These are phyloP conservation scores for Malassezia equina DNA, from an alignment of 1,284 basidiomycete species.

Conservation along the genomic window DNA sequence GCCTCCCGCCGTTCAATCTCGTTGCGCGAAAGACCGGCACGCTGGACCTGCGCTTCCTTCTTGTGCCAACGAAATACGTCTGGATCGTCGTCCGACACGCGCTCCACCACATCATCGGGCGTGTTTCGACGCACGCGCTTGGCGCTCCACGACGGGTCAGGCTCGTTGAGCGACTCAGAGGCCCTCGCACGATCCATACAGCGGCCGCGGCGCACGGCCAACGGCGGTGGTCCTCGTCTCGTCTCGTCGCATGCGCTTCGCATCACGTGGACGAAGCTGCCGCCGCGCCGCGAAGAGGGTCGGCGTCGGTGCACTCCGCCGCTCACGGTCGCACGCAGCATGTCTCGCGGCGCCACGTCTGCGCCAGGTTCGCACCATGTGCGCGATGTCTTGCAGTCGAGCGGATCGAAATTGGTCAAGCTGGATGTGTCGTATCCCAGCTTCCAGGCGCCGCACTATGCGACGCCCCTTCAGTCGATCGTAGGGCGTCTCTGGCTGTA, in stretches of 20 bases:
- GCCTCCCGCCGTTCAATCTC: conserved; percentile 75
- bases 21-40: conserved; percentile 66
- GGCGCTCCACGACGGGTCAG: neutral
- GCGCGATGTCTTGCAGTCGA: conserved; percentile 5
- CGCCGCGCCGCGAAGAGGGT: neutral
- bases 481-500: conserved; percentile 41
- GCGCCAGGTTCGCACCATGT: neutral
- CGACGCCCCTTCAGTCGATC: conserved; percentile 17
- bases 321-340: neutral
- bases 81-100: neutral
- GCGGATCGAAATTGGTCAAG: neutral
- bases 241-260: neutral
- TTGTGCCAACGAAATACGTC: conserved; percentile 98
- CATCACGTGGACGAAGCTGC: neutral
- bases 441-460: conserved; percentile 13
- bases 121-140: neutral
- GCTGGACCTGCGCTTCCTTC: conserved; percentile 89
- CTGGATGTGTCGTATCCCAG: conserved; percentile 6
- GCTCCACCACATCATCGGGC: neutral
- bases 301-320: neutral
- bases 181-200: neutral
- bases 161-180: too few species aligned
- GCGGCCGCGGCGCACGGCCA: neutral
- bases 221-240: too few species aligned
- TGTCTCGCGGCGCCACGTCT: conserved; percentile 2